Evolutionary conservation across 805 yeast genomes (phyloP).

Genomic region (Hanseniaspora pseudoguilliermondii): DNA sequence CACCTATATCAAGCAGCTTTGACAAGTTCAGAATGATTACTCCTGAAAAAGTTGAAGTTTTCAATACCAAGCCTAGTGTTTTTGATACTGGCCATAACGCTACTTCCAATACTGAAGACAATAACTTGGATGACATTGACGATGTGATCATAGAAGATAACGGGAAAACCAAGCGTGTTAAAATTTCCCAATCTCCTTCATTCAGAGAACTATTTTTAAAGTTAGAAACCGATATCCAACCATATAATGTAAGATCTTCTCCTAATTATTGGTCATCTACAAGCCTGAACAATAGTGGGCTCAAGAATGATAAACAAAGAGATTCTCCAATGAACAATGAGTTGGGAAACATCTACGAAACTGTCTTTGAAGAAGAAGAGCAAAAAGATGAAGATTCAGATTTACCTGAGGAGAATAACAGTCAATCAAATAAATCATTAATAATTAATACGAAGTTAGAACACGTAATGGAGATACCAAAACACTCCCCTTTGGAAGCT

Average conservation of each 20-base stretch:
- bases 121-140: neutral
- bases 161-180: neutral
- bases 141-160: neutral
- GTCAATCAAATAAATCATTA: neutral
- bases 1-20: neutral
- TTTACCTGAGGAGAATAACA: neutral
- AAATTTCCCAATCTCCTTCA: conserved; percentile 10
- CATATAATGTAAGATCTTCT: neutral
- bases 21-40: neutral
- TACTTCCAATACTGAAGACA: neutral
- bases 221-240: conserved; percentile 8
- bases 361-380: conserved; percentile 1
- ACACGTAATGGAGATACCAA: conserved; percentile 3
- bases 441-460: neutral
- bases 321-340: neutral
- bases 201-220: conserved; percentile 11
- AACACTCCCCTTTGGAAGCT: conserved; percentile 10
- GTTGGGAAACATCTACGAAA: neutral
- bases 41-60: neutral
- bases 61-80: neutral
- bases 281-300: neutral
- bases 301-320: neutral
- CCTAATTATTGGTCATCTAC: conserved; percentile 8
- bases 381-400: neutral
- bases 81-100: neutral